Base-by-base conservation (phyloP, 1,284 basidiomycete genomes). In the Agaricales sp. region DNA sequence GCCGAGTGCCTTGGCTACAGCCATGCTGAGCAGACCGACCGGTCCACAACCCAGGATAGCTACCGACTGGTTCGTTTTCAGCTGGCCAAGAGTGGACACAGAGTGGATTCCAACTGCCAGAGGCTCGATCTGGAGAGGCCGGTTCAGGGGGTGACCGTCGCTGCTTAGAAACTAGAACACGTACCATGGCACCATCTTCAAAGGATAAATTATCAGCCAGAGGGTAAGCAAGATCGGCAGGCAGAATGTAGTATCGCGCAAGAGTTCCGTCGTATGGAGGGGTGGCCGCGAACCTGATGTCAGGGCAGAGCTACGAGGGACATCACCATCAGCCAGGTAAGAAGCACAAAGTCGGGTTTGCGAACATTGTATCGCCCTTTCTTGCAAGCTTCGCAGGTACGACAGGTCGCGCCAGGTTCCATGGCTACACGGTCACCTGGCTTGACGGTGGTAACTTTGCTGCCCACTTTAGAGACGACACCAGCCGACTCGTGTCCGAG, bases 41-140 rank as follows among this genome's bases (percentile, higher is more conserved):
- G 94, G 94, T 1, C 95, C 94, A 52, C 93, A 95, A 21, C 85
- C 85, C 58, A 95, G 92, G 51, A 98, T 71, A 20, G 78, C 79
- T 53, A 92, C 78, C 43, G 78, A 79, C 63, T 89, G 80, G 59
- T 79, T 80, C 30, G 86, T 70, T 47, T 77, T 78, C 63, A 96
- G 74, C 35, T 75, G 68, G 19, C 86, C 93, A 35, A 92, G 73
- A 57, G 77, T 87, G 44, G 80, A 77, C 25, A 96, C 85, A 1
- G 90, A 83, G 65, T 98, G 93, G 12, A 96, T 79, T 3, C 82
- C 95, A 26, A 98, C 95, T 14, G 91, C 82, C 37, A 97, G 78
- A 4, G 95, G 95, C 66, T 98, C 94, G 73, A 97, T 93, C 87
- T 89, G 58, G 4, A 49, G n/a, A n/a, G n/a, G n/a, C n/a, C n/a